phyloP scores from a whole-genome alignment of 163 green algal genomes.

The Scenedesmus sp. region DNA sequence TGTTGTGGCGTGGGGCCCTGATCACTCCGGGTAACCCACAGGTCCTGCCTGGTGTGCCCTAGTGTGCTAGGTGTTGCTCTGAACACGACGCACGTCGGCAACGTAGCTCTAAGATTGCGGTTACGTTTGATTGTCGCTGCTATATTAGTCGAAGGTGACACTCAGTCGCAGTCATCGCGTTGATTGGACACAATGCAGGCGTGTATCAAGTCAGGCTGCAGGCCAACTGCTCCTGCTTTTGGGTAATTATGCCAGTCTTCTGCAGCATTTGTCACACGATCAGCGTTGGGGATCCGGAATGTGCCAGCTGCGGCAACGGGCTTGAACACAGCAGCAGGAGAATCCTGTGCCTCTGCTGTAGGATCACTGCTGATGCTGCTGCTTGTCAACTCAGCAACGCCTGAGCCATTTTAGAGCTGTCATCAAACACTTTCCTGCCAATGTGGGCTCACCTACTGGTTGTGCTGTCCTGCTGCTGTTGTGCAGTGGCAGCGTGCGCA shows the following conservation, averaged over 20 bases:
- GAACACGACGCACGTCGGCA: neutral
- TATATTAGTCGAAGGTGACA: neutral
- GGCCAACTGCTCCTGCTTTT: neutral
- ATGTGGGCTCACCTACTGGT: neutral
- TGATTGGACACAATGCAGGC: neutral
- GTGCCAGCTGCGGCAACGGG: neutral
- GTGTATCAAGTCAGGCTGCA: conserved; percentile 1
- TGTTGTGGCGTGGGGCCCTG: neutral
- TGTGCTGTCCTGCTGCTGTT: neutral
- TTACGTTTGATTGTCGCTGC: too few species aligned
- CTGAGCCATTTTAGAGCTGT: neutral
- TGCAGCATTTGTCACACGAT: neutral
- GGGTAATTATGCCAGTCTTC: neutral
- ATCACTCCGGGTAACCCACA: neutral
- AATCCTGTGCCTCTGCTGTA: neutral
- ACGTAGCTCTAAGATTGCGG: neutral
- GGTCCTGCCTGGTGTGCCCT: conserved; percentile 1
- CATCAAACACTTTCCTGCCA: neutral
- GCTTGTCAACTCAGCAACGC: neutral
- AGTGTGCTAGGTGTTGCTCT: conserved; percentile 1
- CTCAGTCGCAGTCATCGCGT: neutral
- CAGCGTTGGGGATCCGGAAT: neutral
- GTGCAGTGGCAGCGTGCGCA: neutral
- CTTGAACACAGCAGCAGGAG: neutral
- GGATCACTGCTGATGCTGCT: neutral